Evolutionary conservation across 371 early-diverging fungal species (phyloP).

Genomic region (Neoconidiobolus thromboides): DNA sequence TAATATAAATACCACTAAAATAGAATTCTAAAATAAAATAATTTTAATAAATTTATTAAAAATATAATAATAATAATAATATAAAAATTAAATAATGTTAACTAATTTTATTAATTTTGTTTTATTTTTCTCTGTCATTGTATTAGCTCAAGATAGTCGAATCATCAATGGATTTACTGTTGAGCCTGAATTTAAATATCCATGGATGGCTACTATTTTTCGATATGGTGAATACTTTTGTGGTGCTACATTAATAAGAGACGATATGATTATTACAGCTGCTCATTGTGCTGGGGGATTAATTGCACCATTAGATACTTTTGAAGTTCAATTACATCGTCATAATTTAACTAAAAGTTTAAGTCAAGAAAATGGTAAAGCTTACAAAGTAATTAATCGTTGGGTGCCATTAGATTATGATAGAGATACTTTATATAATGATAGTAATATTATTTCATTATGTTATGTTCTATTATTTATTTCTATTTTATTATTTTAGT

Average conservation of each 20-base stretch:
- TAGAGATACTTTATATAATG: not conserved
- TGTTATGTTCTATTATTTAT: not conserved
- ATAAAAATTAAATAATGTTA: too few relatives aligned
- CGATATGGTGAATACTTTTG: conserved; percentile 6
- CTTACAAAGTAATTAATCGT: not conserved
- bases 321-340: conserved; percentile 5
- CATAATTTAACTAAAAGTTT: not conserved
- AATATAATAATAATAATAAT: too few relatives aligned
- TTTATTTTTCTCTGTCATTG: too few relatives aligned
- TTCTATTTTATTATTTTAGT: not conserved
- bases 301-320: not conserved
- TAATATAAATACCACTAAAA: too few relatives aligned
- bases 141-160: not conserved
- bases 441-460: not conserved
- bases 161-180: conserved; percentile 4
- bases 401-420: not conserved
- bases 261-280: conserved; percentile 3
- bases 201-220: conserved; percentile 8
- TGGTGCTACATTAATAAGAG: conserved; percentile 1
- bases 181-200: conserved; percentile 5
- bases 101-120: too few relatives aligned
- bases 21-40: too few relatives aligned
- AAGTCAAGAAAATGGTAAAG: not conserved
- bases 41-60: too few relatives aligned
- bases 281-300: conserved; percentile 6